Base-by-base conservation (phyloP, 2,329 filamentous ascomycete genomes). In the Penicillium corylophilum region DNA sequence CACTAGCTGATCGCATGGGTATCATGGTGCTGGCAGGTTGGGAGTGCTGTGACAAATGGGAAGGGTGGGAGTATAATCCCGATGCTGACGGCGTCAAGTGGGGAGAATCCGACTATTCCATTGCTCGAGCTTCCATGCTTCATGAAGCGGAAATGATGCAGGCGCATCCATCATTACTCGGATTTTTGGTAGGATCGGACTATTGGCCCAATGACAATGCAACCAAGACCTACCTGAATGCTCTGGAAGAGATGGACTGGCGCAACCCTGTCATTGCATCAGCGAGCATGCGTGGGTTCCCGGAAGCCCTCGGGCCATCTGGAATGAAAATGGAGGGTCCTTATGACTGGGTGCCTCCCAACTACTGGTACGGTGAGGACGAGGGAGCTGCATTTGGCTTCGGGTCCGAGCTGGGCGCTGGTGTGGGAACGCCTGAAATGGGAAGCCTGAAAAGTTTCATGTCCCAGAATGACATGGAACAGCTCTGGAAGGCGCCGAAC, bases 21-120 rank as follows among this genome's bases (percentile, higher is more conserved):
- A 60, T 86, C 31, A 84, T 87, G 82, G 66, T 86, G 0, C 71
- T 87, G 33, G 72, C 82, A 0, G 84, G 84, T 0, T 87, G 83
- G 82, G 83, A 86, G 54, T 87, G 84, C 65, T 87, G 84, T 63
- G 81, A 86, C 58, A 86, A 86, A 63, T 87, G 84, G 84, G 84
- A 87, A 61, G 80, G 78, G 0, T 87, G 82, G 82, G 65, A 62
- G 44, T 84, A 85, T 64, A 86, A 86, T 57, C 64, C 79, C 12
- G 79, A 86, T n/a, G 71, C 67, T 1, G 51, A 61, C 9, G 77
- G 73, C 1, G 60, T 68, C 3, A 68, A 67, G 47, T 86, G 82
- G 82, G 68, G 64, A 0, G 74, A 79, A 0, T 58, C 65, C 2
- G 84, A 86, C 65, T 86, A 86, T 61, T 55, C 50, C 1, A 80